A percentile compares a stretch with the other conserved stretches of the same genome.
Conservation (phyloP, 2,329 filamentous ascomycete species). For the Pseudocercospora pini-densiflorae region DNA sequence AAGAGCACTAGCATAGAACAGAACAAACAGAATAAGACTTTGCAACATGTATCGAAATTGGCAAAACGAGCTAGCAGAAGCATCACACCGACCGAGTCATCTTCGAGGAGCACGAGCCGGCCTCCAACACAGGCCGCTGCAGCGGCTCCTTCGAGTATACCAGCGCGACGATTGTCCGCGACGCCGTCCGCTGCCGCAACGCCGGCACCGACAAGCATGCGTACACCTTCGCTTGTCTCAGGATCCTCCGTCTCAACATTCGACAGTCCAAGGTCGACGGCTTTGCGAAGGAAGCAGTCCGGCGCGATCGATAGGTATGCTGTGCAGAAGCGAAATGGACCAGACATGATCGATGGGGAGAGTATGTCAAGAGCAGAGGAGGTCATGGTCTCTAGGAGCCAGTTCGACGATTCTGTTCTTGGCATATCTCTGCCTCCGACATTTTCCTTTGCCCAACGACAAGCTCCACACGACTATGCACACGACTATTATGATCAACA, state of each 20-base stretch:
- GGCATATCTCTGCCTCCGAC: slow-evolving; percentile 32
- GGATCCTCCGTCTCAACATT: slow-evolving; percentile 53
- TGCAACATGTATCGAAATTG: slow-evolving; percentile 34
- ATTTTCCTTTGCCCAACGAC: slow-evolving; percentile 2
- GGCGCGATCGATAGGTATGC: slow-evolving; percentile 46
- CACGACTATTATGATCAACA: slow-evolving; percentile 13
- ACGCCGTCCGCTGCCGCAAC: slow-evolving; percentile 15
- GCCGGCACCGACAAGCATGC: slow-evolving; percentile 35
- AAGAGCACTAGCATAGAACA: slow-evolving; percentile 15
- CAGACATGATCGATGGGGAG: slow-evolving; percentile 17
- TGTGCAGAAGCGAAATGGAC: slow-evolving; percentile 26
- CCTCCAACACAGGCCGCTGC: slow-evolving; percentile 23
- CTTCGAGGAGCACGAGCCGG: slow-evolving; percentile 23
- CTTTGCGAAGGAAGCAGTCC: slow-evolving; percentile 51
- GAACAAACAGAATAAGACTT: slow-evolving; percentile 24
- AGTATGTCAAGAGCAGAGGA: neutral
- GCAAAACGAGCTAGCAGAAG: slow-evolving; percentile 33
- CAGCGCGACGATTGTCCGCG: slow-evolving; percentile 15
- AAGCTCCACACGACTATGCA: slow-evolving; percentile 1
- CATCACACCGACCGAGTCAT: slow-evolving; percentile 18
- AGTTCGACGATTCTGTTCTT: slow-evolving; percentile 34
- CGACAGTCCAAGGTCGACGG: slow-evolving; percentile 51
- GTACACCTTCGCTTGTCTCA: slow-evolving; percentile 55
- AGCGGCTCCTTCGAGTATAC: slow-evolving; percentile 13
- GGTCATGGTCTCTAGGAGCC: slow-evolving; percentile 9